Evolutionary conservation across 2,329 filamentous ascomycete genomes (phyloP).

Genomic region (Grosmannia huntii): DNA sequence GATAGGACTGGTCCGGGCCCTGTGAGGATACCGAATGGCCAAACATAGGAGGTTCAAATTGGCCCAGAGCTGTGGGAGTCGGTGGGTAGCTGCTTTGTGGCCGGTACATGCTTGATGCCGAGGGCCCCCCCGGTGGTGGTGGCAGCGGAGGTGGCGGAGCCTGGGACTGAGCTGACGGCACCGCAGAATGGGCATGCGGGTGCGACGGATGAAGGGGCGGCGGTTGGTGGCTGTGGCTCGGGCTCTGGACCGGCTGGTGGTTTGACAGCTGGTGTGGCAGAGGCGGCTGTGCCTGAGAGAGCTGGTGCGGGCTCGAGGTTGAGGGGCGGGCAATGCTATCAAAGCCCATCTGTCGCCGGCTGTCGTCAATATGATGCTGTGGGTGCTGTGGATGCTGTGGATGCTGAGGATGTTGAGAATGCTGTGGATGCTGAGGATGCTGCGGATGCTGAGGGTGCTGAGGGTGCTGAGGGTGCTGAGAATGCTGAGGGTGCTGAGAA

Average conservation of each 20-base stretch:
- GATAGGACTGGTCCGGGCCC: constrained; percentile 26
- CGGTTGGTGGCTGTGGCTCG: background rate
- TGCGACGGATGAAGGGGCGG: constrained; percentile 13
- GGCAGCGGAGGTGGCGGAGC: background rate
- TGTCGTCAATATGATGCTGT: constrained; percentile 4
- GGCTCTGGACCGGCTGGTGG: background rate
- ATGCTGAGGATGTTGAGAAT: background rate
- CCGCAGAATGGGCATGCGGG: background rate
- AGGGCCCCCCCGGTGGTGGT: background rate
- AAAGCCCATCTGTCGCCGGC: constrained; percentile 7
- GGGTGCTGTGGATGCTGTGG: background rate
- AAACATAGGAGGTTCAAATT: constrained; percentile 8
- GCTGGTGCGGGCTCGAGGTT: background rate
- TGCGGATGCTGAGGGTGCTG: background rate
- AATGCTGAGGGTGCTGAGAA: constrained; percentile 2
- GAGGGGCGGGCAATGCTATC: constrained; percentile 1
- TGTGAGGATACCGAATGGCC: constrained; percentile 12
- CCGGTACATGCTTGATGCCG: background rate
- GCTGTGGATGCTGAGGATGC: background rate
- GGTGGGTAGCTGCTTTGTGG: background rate
- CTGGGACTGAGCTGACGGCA: background rate
- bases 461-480: background rate
- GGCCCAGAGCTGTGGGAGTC: background rate
- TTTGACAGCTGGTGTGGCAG: background rate
- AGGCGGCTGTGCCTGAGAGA: background rate